Evolutionary conservation across 371 early-diverging fungal genomes (phyloP).

Genomic region (Basidiobolus heterosporus): DNA sequence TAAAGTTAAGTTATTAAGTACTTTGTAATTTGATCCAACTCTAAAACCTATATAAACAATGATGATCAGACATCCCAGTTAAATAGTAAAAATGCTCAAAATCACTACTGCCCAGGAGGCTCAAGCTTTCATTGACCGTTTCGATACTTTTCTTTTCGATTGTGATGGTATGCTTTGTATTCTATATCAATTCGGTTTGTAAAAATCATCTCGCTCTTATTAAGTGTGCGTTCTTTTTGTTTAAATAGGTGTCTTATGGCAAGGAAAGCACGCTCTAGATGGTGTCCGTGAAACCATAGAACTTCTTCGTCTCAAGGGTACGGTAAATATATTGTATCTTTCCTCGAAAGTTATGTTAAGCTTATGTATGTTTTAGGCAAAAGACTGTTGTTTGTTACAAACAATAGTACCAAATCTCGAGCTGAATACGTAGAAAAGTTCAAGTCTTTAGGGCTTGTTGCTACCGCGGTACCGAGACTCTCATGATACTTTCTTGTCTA

Average conservation of each 20-base stretch:
- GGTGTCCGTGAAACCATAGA: constrained; percentile 49
- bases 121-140: constrained; percentile 34
- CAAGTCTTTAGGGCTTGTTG: constrained; percentile 52
- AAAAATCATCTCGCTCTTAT: background rate
- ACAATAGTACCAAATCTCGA: constrained; percentile 88
- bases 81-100: background rate
- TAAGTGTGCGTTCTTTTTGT: background rate
- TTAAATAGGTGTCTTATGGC: constrained; percentile 73
- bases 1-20: too few relatives aligned
- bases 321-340: too few relatives aligned
- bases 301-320: constrained; percentile 27
- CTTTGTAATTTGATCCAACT: too few relatives aligned
- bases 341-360: too few relatives aligned
- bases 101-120: constrained; percentile 15
- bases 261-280: constrained; percentile 43
- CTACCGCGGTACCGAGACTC: constrained; percentile 9
- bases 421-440: constrained; percentile 66
- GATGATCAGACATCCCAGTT: too few relatives aligned
- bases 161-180: constrained; percentile 74
- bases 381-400: constrained; percentile 80
- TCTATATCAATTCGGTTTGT: background rate
- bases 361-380: constrained; percentile 42
- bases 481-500: too few relatives aligned
- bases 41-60: too few relatives aligned
- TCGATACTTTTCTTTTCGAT: constrained; percentile 87